phyloP scores from a whole-genome alignment of 169 alveolate genomes.

The Amoebophrya sp. region DNA sequence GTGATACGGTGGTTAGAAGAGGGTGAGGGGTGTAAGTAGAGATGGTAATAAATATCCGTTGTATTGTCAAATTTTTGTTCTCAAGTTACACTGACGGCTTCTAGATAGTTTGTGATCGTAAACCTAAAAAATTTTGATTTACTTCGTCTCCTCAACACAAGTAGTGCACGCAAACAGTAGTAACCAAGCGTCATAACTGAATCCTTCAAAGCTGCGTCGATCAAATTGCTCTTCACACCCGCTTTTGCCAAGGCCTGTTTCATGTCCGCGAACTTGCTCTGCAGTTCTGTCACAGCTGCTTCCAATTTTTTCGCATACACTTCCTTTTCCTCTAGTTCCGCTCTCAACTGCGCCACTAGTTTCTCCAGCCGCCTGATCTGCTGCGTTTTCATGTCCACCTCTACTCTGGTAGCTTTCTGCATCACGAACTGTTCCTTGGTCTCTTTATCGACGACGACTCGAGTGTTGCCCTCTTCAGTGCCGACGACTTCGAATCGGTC shows the following conservation, averaged over 20 bases:
- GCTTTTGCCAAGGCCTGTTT: background rate
- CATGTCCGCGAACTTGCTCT: background rate
- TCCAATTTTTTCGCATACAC: background rate
- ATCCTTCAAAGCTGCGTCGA: constrained; percentile 15
- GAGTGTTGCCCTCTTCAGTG: constrained; percentile 19
- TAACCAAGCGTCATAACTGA: too few species aligned
- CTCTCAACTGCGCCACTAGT: background rate
- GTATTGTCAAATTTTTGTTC: too few species aligned
- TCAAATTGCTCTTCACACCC: background rate
- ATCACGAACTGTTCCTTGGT: constrained; percentile 9
- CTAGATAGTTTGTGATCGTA: too few species aligned
- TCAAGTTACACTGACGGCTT: too few species aligned
- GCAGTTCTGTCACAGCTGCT: background rate
- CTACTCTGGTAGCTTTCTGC: constrained; percentile 9
- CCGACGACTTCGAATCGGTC: constrained; percentile 20
- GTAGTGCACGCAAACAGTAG: too few species aligned
- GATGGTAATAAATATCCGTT: too few species aligned
- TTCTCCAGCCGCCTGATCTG: constrained; percentile 17
- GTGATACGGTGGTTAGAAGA: background rate
- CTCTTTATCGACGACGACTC: background rate
- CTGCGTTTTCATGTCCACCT: constrained; percentile 19
- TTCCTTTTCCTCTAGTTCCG: background rate
- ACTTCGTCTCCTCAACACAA: too few species aligned
- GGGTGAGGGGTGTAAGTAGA: too few species aligned
- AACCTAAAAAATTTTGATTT: too few species aligned